Evolutionary conservation across 441 rosid species (phyloP), one percentile per base, ranked within the genome.

Genomic region (Isatis lusitanica): DNA sequence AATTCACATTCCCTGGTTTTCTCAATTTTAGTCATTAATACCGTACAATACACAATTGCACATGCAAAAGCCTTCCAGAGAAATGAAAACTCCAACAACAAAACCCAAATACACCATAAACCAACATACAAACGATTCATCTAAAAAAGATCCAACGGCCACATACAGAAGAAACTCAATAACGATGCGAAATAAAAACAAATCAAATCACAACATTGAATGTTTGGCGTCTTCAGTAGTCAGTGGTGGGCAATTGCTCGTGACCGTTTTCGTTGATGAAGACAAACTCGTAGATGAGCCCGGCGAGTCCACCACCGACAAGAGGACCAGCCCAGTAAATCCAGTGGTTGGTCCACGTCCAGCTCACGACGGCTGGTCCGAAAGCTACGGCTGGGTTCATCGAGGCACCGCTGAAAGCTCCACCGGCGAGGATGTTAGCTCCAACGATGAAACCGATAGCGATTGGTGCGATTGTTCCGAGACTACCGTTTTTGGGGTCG

Each of bases 311-410:
- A 17, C 84, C 67, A 2, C 90, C 90, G 5, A 80, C 10, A 47
- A 84, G 80, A 10, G 88, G 88, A 5, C 90, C 90, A 7, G 84
- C 75, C 90, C 90, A 86, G 84, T 86, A 86, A 57, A 84, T 79
- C 90, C 90, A 86, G 82, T 86, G 88, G 85, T 66, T 78, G 77
- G 60, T 73, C 88, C 90, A 83, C 58, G 85, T 28, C 90, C 90
- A 86, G 80, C 88, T 81, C 57, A 86, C 90, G 1, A 86, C 86
- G 7, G 90, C 90, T 5, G 90, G 90, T 33, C 90, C 90, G 36
- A 84, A 86, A n/a, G 90, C 82, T 3, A 86, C 88, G 0, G 90
- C 90, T 8, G 90, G 90, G 83, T 86, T 86, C 86, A 83, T 86
- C 13, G 88, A 86, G 18, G 85, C 88, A 5, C 88, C 88, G 51